Base-by-base conservation (phyloP, 164 flowering plant species). In the Stephania cephalantha region DNA sequence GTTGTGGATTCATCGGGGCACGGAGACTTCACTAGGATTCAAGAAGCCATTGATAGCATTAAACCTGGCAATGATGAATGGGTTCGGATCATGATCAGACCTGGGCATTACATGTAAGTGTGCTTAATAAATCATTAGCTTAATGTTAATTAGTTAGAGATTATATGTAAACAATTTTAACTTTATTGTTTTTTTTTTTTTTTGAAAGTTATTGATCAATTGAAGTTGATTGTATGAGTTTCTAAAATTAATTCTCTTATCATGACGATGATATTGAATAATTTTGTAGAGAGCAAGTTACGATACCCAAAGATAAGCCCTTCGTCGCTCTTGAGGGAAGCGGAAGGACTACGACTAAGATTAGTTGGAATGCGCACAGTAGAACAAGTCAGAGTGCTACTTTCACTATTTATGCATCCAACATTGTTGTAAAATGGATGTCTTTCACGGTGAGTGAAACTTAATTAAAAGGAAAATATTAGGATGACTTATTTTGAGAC, bases 261-360 rank as follows among this genome's bases (percentile, higher is more conserved):
- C 6, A 35, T 12, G 4, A 35, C 15, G 0, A 18, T 18, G 8
- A 46, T 10, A 7, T 44, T 8, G 25, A 25, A 25, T 25, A 13
- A 70, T 50, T 52, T 2, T 12, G 44, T 72, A 65, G 67, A 20
- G 74, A 58, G 17, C 31, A 72, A 13, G 74, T 72, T 72, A 20
- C 8, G 9, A 58, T 72, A 13, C 46, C 66, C 31, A 8, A 8
- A 35, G 48, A 55, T 6, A 72, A 72, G 46, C 74, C 74, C 6
- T 72, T 31, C 29, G 31, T 72, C 20, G 48, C 29, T 45, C 48
- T 72, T 0, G 31, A 72, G 61, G 74, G 74, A 31, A 30, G 17
- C 15, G 67, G 48, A 10, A 72, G 66, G 1, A 13, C 1, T 8
- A 42, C 5, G 3, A 31, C 50, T 3, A 18, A 45, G 15, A 72